phyloP scores from a whole-genome alignment of 2,329 filamentous ascomycete species.

The Aspergillus uvarum region DNA sequence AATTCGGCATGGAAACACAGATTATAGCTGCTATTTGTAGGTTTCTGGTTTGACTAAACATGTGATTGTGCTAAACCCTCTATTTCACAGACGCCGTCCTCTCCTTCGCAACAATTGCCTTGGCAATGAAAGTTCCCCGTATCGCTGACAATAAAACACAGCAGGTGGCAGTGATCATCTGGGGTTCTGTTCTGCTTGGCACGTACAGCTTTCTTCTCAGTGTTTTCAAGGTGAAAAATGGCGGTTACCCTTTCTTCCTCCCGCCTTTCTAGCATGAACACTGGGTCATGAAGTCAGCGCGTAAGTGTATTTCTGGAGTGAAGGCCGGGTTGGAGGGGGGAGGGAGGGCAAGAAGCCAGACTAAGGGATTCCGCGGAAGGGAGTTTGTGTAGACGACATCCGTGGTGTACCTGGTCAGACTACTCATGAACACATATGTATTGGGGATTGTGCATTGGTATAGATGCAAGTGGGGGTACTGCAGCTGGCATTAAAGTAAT shows the following conservation, averaged over 20 bases:
- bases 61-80: constrained; percentile 18
- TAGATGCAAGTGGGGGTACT: too few relatives aligned
- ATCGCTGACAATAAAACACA: constrained; percentile 75
- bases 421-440: too few relatives aligned
- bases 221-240: constrained; percentile 92
- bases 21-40: constrained; percentile 91
- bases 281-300: not conserved
- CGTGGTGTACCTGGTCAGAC: not conserved
- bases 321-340: not conserved
- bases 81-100: constrained; percentile 66
- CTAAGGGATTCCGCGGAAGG: not conserved
- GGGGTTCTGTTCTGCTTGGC: constrained; percentile 72
- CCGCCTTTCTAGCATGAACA: constrained; percentile 69
- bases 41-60: constrained; percentile 37
- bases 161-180: constrained; percentile 76
- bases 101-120: constrained; percentile 85
- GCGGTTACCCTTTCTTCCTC: constrained; percentile 88
- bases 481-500: too few relatives aligned
- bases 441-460: too few relatives aligned
- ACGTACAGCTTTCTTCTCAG: constrained; percentile 94
- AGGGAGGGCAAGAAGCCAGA: not conserved
- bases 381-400: not conserved
- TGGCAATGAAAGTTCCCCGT: constrained; percentile 89
- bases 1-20: constrained; percentile 92
- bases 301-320: not conserved